Evolutionary conservation across 768 basidiomycete genomes (phyloP).

Genomic region (Rhizopogon rudus): DNA sequence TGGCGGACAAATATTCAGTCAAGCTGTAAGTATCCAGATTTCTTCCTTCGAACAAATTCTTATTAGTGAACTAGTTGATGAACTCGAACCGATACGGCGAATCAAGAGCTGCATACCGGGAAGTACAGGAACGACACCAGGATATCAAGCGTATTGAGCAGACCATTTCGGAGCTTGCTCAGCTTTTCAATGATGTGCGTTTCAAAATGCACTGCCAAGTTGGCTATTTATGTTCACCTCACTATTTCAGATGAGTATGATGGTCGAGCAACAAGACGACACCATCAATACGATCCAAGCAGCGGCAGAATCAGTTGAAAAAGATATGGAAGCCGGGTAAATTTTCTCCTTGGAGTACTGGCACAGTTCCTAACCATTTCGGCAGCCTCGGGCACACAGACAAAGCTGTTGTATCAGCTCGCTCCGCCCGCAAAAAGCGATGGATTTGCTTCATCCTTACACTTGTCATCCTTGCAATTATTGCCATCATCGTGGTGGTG

Average conservation of each 20-base stretch:
- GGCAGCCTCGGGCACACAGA: constrained; percentile 75
- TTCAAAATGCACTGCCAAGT: neutral
- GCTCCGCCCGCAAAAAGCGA: constrained; percentile 88
- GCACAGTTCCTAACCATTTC: constrained; percentile 4
- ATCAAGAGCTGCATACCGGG: constrained; percentile 85
- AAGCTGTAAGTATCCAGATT: constrained; percentile 50
- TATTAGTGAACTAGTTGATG: constrained; percentile 53
- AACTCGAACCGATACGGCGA: constrained; percentile 89
- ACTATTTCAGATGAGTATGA: constrained; percentile 73
- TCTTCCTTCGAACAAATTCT: neutral
- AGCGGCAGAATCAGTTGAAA: constrained; percentile 67
- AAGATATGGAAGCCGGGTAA: constrained; percentile 84
- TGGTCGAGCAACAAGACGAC: constrained; percentile 94
- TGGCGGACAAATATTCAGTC: constrained; percentile 84
- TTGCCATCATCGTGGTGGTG: constrained; percentile 58
- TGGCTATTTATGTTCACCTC: neutral
- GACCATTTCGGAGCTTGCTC: constrained; percentile 89
- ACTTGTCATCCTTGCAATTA: constrained; percentile 61
- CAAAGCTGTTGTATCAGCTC: constrained; percentile 82
- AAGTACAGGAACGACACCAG: constrained; percentile 96
- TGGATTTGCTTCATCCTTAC: constrained; percentile 92
- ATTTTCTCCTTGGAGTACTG: constrained; percentile 13
- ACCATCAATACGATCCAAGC: constrained; percentile 78
- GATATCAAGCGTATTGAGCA: constrained; percentile 95
- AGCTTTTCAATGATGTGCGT: constrained; percentile 91